Base-by-base conservation (phyloP, 805 yeast genomes). In the Ogataea chonburiensis region DNA sequence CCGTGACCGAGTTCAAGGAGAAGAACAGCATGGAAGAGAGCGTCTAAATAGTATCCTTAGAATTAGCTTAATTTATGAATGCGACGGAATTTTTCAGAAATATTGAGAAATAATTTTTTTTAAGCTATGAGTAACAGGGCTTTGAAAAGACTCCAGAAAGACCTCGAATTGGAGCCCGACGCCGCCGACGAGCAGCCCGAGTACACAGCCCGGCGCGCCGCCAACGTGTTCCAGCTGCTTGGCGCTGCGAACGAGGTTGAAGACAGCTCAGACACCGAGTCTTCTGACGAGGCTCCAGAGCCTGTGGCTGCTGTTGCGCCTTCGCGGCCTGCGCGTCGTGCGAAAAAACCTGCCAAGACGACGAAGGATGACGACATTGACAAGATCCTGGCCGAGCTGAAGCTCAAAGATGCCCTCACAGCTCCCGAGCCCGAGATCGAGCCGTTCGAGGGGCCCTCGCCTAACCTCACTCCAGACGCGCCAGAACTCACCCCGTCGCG, bases 41-140 rank as follows among this genome's bases (percentile, higher is more conserved):
- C 11, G 45, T 36, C 28, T 43, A 38, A 24, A 18, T 10, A 15
- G n/a, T 12, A 26, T 24, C 23, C 22, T 24, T 24, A 32, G 14
- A 19, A 12, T 26, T 17, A 12, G 22, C 28, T 20, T 31, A 31
- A 31, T 31, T 24, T 24, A 24, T 15, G 28, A 24, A 24, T 24
- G 24, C 21, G 35, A 31, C 28, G 31, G 21, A n/a, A 19, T 23
- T 31, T 31, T 22, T 16, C 16, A 14, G 8, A 7, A 15, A 16
- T 14, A 13, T 21, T 17, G n/a, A n/a, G n/a, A n/a, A n/a, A n/a
- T n/a, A n/a, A n/a, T n/a, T n/a, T n/a, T n/a, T n/a, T n/a, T n/a
- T n/a, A n/a, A n/a, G 25, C 22, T 14, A 73, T 73, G 79, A 70
- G 77, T 53, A 66, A 71, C 4, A 61, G 77, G 45, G 73, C 72